These are phyloP conservation scores for Agrocybe pediades DNA, from an alignment of 768 basidiomycete species.

Conservation along the genomic window DNA sequence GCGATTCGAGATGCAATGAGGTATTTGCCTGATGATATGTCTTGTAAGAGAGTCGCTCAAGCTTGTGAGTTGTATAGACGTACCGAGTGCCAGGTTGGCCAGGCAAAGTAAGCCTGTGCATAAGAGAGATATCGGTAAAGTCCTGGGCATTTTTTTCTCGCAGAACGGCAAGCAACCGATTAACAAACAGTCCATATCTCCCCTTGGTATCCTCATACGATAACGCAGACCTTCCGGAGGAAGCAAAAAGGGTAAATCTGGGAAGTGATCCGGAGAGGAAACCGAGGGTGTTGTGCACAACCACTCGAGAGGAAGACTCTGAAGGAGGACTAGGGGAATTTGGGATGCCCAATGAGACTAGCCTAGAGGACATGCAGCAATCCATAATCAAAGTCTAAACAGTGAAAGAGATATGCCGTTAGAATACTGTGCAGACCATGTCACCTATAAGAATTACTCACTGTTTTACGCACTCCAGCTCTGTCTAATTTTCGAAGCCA, in stretches of 20 bases:
- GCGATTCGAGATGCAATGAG: background rate
- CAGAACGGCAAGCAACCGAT: background rate
- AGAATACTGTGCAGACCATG: too few relatives aligned
- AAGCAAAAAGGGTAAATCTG: too few relatives aligned
- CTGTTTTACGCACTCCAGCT: background rate
- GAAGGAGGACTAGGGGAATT: too few relatives aligned
- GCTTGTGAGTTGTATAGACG: background rate
- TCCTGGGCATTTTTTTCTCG: background rate
- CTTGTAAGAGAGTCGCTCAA: background rate
- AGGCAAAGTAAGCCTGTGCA: background rate
- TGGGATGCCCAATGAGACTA: too few relatives aligned
- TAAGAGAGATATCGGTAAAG: background rate
- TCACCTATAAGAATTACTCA: background rate
- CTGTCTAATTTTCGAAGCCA: background rate
- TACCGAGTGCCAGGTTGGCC: background rate
- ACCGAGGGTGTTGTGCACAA: too few relatives aligned
- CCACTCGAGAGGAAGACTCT: too few relatives aligned
- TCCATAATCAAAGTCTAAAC: too few relatives aligned
- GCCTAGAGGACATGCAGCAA: too few relatives aligned
- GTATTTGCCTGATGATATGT: background rate
- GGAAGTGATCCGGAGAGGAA: too few relatives aligned
- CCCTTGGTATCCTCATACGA: background rate
- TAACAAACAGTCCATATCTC: too few relatives aligned
- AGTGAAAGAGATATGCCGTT: too few relatives aligned
- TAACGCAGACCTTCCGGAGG: too few relatives aligned